Evolutionary conservation across 345 rosid genomes (phyloP).

Genomic region (Citrus inodora): DNA sequence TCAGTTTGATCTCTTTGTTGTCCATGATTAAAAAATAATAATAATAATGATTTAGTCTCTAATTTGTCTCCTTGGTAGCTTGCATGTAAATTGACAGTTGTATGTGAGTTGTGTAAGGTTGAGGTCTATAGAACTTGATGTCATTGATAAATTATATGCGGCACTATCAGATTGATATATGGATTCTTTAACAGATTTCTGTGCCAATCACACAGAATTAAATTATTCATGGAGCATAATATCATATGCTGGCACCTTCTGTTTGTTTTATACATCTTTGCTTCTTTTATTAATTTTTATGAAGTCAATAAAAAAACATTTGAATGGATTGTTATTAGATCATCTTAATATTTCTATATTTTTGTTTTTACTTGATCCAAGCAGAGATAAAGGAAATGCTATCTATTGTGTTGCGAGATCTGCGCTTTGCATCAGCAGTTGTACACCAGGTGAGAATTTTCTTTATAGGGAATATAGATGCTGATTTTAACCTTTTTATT

Average conservation of each 20-base stretch:
- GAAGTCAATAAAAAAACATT: not conserved
- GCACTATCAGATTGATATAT: not conserved
- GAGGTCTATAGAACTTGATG: not conserved
- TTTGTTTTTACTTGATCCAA: constrained; percentile 20
- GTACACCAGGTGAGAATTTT: constrained; percentile 71
- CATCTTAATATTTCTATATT: not conserved
- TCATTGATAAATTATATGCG: no score
- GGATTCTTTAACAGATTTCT: not conserved
- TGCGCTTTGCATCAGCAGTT: constrained; percentile 76
- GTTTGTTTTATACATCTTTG: not conserved
- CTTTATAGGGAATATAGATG: not conserved
- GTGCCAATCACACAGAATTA: not conserved
- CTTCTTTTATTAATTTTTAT: not conserved
- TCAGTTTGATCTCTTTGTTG: not conserved
- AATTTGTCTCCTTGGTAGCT: not conserved
- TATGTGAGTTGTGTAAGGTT: not conserved
- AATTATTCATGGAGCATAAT: not conserved
- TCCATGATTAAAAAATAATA: not conserved
- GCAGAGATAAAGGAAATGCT: constrained; percentile 89
- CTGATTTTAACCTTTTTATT: constrained; percentile 1
- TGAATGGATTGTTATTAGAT: not conserved
- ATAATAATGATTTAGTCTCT: not conserved
- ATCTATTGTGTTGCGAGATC: constrained; percentile 65
- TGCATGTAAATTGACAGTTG: not conserved
- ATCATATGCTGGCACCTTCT: not conserved